These are phyloP conservation scores for Aurantiochytrium sp. DNA, from an alignment of 108 stramenopile genomes.

Conservation along the genomic window DNA sequence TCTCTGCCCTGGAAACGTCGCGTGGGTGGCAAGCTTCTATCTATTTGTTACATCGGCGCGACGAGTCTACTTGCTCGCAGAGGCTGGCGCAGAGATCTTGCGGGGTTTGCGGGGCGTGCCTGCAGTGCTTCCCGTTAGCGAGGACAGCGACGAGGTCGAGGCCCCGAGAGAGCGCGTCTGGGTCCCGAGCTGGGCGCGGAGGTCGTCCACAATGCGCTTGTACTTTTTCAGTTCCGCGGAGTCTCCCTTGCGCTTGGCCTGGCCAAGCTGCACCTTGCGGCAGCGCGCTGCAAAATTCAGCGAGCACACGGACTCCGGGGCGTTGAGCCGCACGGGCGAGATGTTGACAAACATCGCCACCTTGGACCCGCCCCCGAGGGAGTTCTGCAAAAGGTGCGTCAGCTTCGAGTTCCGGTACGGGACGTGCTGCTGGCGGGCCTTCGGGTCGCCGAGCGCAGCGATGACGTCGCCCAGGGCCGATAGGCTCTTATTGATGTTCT, in stretches of 20 bases:
- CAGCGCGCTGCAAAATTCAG: conserved; percentile 57
- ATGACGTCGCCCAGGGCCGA: conserved; percentile 61
- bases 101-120: not conserved
- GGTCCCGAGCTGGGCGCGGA: not conserved
- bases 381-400: conserved; percentile 61
- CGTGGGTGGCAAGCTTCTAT: too few relatives aligned
- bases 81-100: not conserved
- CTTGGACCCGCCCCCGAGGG: conserved; percentile 55
- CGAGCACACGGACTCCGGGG: conserved; percentile 53
- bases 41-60: too few relatives aligned
- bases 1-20: too few relatives aligned
- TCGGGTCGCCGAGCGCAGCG: conserved; percentile 45
- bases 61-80: not conserved
- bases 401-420: conserved; percentile 64
- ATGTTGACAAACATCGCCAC: conserved; percentile 64
- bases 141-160: not conserved
- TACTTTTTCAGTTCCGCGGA: conserved; percentile 4
- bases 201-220: not conserved
- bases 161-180: not conserved
- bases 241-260: conserved; percentile 34
- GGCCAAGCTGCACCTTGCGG: conserved; percentile 48
- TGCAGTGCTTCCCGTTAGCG: not conserved
- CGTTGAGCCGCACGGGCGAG: conserved; percentile 48
- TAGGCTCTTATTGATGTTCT: conserved; percentile 61
- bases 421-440: conserved; percentile 42